Evolutionary conservation across 805 yeast genomes (phyloP).

Genomic region (Alloascoidea africana): DNA sequence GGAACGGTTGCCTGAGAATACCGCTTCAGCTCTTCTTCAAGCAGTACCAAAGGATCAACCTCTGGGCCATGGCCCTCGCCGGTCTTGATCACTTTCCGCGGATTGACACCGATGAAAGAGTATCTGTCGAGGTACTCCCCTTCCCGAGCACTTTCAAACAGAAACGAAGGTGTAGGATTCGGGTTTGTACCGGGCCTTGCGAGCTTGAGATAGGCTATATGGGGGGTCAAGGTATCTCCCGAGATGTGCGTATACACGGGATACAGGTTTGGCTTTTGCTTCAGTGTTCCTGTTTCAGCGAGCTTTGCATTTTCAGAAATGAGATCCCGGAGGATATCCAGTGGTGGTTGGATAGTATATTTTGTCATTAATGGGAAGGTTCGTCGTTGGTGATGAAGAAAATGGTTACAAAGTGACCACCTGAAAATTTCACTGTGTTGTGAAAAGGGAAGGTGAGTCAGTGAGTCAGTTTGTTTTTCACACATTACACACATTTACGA

Average conservation of each 20-base stretch:
- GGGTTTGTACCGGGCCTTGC: constrained; percentile 44
- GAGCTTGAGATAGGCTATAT: constrained; percentile 75
- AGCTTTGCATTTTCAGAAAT: constrained; percentile 12
- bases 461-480: no score
- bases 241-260: constrained; percentile 67
- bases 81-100: constrained; percentile 69
- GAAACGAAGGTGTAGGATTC: constrained; percentile 45
- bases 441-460: no score
- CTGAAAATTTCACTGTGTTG: no score
- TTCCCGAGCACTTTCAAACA: constrained; percentile 78
- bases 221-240: constrained; percentile 75
- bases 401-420: no score
- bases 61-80: constrained; percentile 54
- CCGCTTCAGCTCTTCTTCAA: constrained; percentile 58
- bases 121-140: constrained; percentile 85
- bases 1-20: constrained; percentile 64
- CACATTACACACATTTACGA: no score
- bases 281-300: no score
- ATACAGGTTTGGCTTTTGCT: constrained; percentile 48
- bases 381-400: no score
- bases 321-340: constrained; percentile 17
- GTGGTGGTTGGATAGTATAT: constrained; percentile 24
- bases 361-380: no score
- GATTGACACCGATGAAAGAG: constrained; percentile 81
- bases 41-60: constrained; percentile 62